Conservation (phyloP, 139 green algal genomes). For the Haematococcus lacustris region DNA sequence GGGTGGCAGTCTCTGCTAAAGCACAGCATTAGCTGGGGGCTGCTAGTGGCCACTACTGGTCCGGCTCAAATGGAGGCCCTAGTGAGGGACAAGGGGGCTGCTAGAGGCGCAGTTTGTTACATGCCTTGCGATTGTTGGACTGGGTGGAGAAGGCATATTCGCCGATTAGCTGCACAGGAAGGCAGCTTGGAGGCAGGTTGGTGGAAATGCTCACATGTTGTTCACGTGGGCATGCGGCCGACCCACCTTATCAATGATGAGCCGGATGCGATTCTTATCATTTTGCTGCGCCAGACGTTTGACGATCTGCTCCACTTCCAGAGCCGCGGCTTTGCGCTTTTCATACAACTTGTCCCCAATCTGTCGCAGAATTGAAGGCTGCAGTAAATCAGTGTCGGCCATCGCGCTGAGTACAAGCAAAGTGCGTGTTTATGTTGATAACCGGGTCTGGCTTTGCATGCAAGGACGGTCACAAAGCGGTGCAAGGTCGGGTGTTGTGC, state of each 20-base stretch:
- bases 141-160: conserved; percentile 62
- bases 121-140: conserved; percentile 80
- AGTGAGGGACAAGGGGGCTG: not conserved
- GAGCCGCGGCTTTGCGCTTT: conserved; percentile 70
- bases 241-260: conserved; percentile 56
- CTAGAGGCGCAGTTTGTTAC: too few species aligned
- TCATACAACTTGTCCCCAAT: conserved; percentile 88
- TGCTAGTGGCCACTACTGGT: not conserved
- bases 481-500: too few species aligned
- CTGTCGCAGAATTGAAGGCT: conserved; percentile 39
- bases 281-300: conserved; percentile 42
- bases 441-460: too few species aligned
- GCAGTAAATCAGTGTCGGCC: conserved; percentile 24
- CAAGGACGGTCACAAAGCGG: too few species aligned
- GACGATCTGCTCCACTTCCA: conserved; percentile 58
- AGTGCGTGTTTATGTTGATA: too few species aligned
- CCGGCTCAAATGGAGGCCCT: not conserved
- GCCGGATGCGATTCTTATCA: conserved; percentile 42
- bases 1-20: too few species aligned
- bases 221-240: too few species aligned
- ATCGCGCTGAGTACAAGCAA: not conserved
- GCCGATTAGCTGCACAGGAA: conserved; percentile 50
- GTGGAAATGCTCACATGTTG: too few species aligned
- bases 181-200: too few species aligned
- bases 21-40: not conserved